Percentiles rank a stretch among this genome's conserved stretches.
These are phyloP conservation scores for Corniculantispora saksenae DNA, from an alignment of 2,329 filamentous ascomycete genomes.

Conservation along the genomic window DNA sequence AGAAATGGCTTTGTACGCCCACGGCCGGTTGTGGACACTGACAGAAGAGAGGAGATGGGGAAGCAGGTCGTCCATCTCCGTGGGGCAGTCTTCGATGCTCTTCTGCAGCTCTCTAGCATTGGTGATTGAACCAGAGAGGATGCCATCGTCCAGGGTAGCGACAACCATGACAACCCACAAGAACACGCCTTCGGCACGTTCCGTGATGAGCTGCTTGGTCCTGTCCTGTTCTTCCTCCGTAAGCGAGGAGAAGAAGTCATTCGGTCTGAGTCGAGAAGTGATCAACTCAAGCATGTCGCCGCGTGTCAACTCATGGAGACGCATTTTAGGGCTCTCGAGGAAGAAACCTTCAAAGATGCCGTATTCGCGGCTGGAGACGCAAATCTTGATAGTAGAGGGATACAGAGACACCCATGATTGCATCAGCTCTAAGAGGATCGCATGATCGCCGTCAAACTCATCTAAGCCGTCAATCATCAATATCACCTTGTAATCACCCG, in stretches of 20 bases:
- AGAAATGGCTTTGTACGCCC: not conserved
- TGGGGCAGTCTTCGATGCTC: not conserved
- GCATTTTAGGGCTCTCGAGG: not conserved
- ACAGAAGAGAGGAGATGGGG: not conserved
- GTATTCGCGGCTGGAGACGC: constrained; percentile 1
- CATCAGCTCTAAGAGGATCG: not conserved
- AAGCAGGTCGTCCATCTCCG: not conserved
- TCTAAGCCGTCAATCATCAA: constrained; percentile 27
- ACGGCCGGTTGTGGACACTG: not conserved
- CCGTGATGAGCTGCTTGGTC: not conserved
- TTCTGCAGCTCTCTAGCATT: not conserved
- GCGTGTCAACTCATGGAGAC: constrained; percentile 3
- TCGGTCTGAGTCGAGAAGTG: not conserved
- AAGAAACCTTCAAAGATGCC: not conserved
- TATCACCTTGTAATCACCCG: not conserved
- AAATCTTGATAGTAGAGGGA: not conserved
- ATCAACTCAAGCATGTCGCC: not conserved
- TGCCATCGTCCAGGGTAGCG: not conserved
- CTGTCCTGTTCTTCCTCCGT: not conserved
- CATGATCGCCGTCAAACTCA: constrained; percentile 26
- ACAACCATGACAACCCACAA: constrained; percentile 11
- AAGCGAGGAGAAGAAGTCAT: not conserved
- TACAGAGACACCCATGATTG: not conserved
- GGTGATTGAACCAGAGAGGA: not conserved
- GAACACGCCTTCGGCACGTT: constrained; percentile 11